phyloP scores from a whole-genome alignment of 208 protist genomes.

The Wallacemonas rigidus region DNA sequence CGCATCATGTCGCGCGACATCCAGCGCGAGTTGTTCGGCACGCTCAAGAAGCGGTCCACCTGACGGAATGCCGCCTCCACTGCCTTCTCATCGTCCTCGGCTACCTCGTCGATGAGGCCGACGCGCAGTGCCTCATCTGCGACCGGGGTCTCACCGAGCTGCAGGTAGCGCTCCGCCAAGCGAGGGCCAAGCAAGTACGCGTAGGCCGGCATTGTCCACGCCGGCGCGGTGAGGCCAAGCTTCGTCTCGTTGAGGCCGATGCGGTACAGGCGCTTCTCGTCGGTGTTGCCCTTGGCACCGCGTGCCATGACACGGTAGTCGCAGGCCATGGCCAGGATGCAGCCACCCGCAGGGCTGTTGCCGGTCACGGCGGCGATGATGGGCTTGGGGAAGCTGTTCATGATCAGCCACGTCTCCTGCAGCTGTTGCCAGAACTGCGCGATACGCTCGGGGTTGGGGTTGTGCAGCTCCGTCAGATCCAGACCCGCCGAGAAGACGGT shows the following conservation, averaged over 20 bases:
- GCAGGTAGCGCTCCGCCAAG: slow-evolving; percentile 72
- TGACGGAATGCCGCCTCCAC: slow-evolving; percentile 51
- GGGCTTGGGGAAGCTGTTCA: slow-evolving; percentile 82
- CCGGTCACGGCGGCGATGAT: slow-evolving; percentile 80
- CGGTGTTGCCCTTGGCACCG: slow-evolving; percentile 44
- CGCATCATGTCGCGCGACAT: slow-evolving; percentile 85
- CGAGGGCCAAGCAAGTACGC: slow-evolving; percentile 67
- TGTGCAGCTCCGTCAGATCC: slow-evolving; percentile 76
- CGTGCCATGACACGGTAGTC: slow-evolving; percentile 83
- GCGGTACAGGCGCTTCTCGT: slow-evolving; percentile 52
- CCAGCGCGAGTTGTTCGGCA: slow-evolving; percentile 75
- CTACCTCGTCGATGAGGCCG: slow-evolving; percentile 71
- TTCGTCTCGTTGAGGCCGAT: slow-evolving; percentile 87
- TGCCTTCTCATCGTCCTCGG: slow-evolving; percentile 42
- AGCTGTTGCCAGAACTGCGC: slow-evolving; percentile 65
- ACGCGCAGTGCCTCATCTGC: slow-evolving; percentile 65
- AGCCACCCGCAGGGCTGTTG: slow-evolving; percentile 74
- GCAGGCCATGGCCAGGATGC: slow-evolving; percentile 76
- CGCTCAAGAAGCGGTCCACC: slow-evolving; percentile 60
- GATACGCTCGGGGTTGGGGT: slow-evolving; percentile 67
- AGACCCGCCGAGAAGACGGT: slow-evolving; percentile 83
- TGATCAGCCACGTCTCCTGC: slow-evolving; percentile 82
- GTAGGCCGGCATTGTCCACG: slow-evolving; percentile 79
- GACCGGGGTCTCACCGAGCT: slow-evolving; percentile 73
- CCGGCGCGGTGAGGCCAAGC: slow-evolving; percentile 63